Evolutionary conservation across 805 yeast genomes (phyloP), one percentile per base, ranked within the genome.

Genomic region (Suhomyces faveliae): DNA sequence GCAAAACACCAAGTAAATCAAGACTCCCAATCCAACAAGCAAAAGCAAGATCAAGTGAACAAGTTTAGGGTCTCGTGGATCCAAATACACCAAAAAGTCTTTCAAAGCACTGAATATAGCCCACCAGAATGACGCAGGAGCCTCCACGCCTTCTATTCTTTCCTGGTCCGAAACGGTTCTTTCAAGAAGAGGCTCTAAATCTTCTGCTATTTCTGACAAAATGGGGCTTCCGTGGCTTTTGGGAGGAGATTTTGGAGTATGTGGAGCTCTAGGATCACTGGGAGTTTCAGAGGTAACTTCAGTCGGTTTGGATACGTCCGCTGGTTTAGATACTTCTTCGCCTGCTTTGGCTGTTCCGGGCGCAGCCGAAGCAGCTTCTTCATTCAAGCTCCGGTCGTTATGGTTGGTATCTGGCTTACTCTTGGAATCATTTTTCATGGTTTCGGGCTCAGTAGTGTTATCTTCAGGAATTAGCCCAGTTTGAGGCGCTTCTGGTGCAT

Each of bases 11-110:
- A 33, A 44, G n/a, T 41, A 48, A 2, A 40, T 9, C 5, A 47
- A 13, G 15, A 40, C 35, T 10, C 37, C 23, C 10, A 55, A 29
- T 4, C 48, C 20, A 3, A 52, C 3, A 2, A 51, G 19, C 19
- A 51, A 19, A 1, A 51, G n/a, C 5, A 50, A 19, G n/a, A 46
- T 6, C 17, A 15, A 20, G 40, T 46, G 43, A 29, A 44, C 42
- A 15, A 42, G 21, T 23, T 46, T 39, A 19, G 51, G 49, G 27
- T 45, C 40, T 12, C 47, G 29, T 3, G 47, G 44, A 21, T 48
- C 44, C 37, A 45, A 42, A 40, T 45, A 51, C 11, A 6, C 10
- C 11, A 44, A 15, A 1, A 47, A 2, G 12, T 22, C 21, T 27
- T 27, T 33, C 2, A 45, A 13, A 8, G 19, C 29, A 23, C 12